Evolutionary conservation across 148 eudicot genomes (phyloP).

Genomic region (Silene uniflora): DNA sequence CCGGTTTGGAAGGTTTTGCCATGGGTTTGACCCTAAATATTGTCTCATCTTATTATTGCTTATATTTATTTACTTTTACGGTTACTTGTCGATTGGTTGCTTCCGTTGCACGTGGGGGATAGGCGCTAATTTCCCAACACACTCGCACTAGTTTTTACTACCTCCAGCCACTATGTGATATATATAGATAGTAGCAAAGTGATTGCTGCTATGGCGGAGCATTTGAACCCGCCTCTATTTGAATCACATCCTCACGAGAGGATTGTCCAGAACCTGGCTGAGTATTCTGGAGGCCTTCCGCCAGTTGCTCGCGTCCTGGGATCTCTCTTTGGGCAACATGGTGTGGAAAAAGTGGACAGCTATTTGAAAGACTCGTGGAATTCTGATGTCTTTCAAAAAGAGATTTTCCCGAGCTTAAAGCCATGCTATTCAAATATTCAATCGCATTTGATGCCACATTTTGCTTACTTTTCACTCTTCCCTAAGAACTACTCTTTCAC

Average conservation of each 20-base stretch:
- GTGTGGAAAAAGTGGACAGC: not conserved
- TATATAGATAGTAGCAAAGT: too few species aligned
- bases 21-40: too few species aligned
- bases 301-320: slow-evolving; percentile 1
- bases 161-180: too few species aligned
- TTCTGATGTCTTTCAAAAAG: not conserved
- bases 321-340: not conserved
- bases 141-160: too few species aligned
- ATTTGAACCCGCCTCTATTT: not conserved
- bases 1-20: too few species aligned
- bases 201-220: not conserved
- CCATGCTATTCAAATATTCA: not conserved
- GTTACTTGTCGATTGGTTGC: too few species aligned
- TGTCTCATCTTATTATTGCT: too few species aligned
- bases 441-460: not conserved
- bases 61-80: too few species aligned
- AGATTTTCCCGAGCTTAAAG: not conserved
- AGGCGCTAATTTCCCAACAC: too few species aligned
- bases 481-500: not conserved
- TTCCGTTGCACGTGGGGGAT: too few species aligned
- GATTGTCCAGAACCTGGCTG: not conserved
- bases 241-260: too few species aligned
- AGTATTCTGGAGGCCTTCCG: slow-evolving; percentile 17
- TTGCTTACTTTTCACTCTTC: slow-evolving; percentile 18
- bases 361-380: not conserved